phyloP scores from a whole-genome alignment of 148 eudicot genomes.

The Vaccinium vitisidaea region DNA sequence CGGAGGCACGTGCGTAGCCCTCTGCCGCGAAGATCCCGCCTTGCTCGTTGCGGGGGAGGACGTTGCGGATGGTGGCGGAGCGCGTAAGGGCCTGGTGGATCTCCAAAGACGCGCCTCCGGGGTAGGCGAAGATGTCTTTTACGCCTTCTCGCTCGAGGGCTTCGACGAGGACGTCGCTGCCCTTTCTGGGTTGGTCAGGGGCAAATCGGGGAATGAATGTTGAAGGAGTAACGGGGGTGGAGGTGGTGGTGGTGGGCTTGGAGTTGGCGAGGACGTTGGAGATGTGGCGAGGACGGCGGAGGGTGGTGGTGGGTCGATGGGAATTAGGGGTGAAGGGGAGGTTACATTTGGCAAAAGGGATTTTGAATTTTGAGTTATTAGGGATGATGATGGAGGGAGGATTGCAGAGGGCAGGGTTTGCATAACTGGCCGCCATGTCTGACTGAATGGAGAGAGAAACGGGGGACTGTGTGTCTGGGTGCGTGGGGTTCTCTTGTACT shows the following conservation, averaged over 20 bases:
- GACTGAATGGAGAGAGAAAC: conserved; percentile 1
- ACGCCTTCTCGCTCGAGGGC: conserved; percentile 91
- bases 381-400: not conserved
- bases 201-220: conserved; percentile 47
- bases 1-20: conserved; percentile 86
- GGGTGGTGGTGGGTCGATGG: conserved; percentile 4
- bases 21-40: conserved; percentile 95
- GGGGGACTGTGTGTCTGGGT: not conserved
- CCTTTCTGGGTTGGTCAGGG: conserved; percentile 73
- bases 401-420: conserved; percentile 18
- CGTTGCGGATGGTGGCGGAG: conserved; percentile 51
- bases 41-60: conserved; percentile 88
- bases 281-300: conserved; percentile 19
- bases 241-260: conserved; percentile 14
- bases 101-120: conserved; percentile 92
- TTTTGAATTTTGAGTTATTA: not conserved
- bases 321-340: conserved; percentile 18
- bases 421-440: conserved; percentile 32
- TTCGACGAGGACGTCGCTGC: conserved; percentile 78
- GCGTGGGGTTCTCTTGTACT: not conserved
- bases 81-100: conserved; percentile 92
- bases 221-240: not conserved
- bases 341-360: conserved; percentile 16
- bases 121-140: conserved; percentile 75
- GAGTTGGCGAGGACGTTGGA: conserved; percentile 18